Evolutionary conservation across 768 basidiomycete genomes (phyloP), one percentile per base, ranked within the genome.

Genomic region (Leucogyrophana mollusca): DNA sequence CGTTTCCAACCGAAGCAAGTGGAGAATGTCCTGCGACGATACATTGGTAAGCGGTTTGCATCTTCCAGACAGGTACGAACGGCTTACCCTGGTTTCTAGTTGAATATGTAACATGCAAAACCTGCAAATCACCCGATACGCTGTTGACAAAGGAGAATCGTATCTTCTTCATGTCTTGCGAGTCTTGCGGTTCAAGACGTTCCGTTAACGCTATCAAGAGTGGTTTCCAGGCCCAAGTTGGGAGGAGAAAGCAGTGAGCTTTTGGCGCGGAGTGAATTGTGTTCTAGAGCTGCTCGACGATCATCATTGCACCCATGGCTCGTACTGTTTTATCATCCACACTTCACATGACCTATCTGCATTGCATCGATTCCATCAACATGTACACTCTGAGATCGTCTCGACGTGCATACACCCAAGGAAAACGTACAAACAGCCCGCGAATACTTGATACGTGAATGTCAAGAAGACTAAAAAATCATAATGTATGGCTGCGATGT

Each of bases 51-150:
- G 85, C 73, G 36, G 45, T 25, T 21, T n/a, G 24, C 42, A 1
- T 14, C 22, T 9, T 42, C 16, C 30, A 35, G n/a, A n/a, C n/a
- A n/a, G n/a, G 21, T 20, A 35, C 9, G 20, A 21, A 3, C 34
- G 34, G 34, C 18, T 34, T 16, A 41, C 25, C 24, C 24, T 17
- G 27, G 17, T 32, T 34, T 50, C 10, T 55, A 95, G 94, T 95
- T 51, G 94, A 97, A 73, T 98, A 97, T 69, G 95, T 97, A 50
- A 94, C 94, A 32, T 99, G 96, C 82, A 95, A 96, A 71, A 98
- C 94, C 33, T 99, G 96, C 79, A 99, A 97, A 73, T 97, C 95
- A 1, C 91, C 91, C 36, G 96, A 99, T 66, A 99, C 96, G 2
- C 80, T 96, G 16, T 80, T 99, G 30, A 86, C 88, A 22, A 99